Percentiles rank a stretch among this genome's conserved stretches.
Conservation (phyloP, 495 filamentous ascomycete species). For the Penicillium coprophilum region DNA sequence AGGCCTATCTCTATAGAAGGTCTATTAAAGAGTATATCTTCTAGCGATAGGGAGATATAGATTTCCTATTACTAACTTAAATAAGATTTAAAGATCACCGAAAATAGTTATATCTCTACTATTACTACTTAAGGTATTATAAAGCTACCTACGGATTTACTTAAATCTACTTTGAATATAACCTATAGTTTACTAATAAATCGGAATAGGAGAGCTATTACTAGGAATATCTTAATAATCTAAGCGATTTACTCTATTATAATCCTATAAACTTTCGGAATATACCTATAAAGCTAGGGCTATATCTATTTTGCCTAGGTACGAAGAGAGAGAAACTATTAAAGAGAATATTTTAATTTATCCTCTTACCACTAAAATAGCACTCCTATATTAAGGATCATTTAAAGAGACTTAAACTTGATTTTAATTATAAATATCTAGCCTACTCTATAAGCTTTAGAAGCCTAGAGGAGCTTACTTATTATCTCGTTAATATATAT, state of each 20-base stretch:
- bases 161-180: slow-evolving; percentile 17
- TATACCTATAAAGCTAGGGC: background rate
- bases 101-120: slow-evolving; percentile 18
- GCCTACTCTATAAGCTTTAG: background rate
- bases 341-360: background rate
- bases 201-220: slow-evolving; percentile 11
- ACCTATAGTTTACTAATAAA: slow-evolving; percentile 12
- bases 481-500: background rate
- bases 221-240: background rate
- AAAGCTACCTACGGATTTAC: slow-evolving; percentile 7
- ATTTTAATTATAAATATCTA: background rate
- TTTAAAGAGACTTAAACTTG: background rate
- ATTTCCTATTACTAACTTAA: background rate
- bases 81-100: slow-evolving; percentile 11
- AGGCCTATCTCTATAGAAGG: slow-evolving; percentile 13
- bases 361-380: background rate
- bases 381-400: background rate
- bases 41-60: background rate
- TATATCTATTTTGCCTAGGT: background rate
- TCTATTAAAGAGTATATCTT: slow-evolving; percentile 6
- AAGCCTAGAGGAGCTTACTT: background rate
- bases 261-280: background rate
- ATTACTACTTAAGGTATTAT: slow-evolving; percentile 9
- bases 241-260: background rate
- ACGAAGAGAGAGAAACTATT: background rate